These are phyloP conservation scores for Penicillium psychrofluorescens DNA, from an alignment of 495 filamentous ascomycete species.

Conservation along the genomic window DNA sequence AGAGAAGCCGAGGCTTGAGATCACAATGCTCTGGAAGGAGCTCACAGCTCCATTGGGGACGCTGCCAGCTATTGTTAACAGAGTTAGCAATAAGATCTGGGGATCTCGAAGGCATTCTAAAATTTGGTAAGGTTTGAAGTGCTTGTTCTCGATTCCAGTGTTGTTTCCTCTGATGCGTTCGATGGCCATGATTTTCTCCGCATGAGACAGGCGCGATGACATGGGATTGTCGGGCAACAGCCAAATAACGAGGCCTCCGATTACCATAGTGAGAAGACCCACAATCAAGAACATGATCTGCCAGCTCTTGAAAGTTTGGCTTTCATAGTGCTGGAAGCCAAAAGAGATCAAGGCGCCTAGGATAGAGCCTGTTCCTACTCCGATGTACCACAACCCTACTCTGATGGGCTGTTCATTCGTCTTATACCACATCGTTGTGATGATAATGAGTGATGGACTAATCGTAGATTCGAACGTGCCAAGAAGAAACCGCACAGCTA, in stretches of 20 bases:
- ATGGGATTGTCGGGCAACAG: constrained; percentile 55
- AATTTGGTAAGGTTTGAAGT: constrained; percentile 50
- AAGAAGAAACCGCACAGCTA: constrained; percentile 46
- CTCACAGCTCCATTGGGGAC: too few relatives aligned
- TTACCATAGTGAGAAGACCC: constrained; percentile 44
- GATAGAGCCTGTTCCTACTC: constrained; percentile 46
- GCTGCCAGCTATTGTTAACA: too few relatives aligned
- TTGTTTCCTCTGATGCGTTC: constrained; percentile 50
- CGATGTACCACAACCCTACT: constrained; percentile 44
- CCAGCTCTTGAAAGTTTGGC: constrained; percentile 29
- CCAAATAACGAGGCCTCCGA: constrained; percentile 47
- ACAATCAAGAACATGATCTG: constrained; percentile 54
- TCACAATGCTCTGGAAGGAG: too few relatives aligned
- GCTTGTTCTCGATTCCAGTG: constrained; percentile 52
- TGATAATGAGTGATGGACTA: constrained; percentile 41
- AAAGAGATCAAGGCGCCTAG: constrained; percentile 51
- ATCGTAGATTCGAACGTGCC: constrained; percentile 56
- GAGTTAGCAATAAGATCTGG: constrained; percentile 24
- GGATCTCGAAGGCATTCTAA: constrained; percentile 45
- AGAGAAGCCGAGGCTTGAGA: too few relatives aligned
- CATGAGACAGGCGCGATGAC: constrained; percentile 45
- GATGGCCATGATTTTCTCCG: constrained; percentile 47
- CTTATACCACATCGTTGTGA: constrained; percentile 44
- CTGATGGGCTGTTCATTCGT: constrained; percentile 42
- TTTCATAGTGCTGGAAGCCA: constrained; percentile 28